phyloP scores from a whole-genome alignment of 805 yeast genomes.

The Starmerella floris region DNA sequence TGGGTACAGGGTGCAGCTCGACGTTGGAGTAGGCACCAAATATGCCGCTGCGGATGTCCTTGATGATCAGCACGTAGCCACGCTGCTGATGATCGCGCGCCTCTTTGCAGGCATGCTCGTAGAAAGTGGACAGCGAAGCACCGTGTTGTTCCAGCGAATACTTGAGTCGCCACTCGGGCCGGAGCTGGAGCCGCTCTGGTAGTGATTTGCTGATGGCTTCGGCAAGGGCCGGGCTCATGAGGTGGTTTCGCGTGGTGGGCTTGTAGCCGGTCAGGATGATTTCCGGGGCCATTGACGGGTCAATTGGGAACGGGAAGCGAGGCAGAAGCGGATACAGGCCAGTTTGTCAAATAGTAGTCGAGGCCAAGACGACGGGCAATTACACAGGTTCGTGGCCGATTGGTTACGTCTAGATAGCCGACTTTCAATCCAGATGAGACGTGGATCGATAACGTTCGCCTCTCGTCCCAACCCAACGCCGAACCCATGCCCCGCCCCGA shows the following conservation, averaged over 20 bases:
- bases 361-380: too few relatives aligned
- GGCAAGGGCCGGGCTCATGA: constrained; percentile 53
- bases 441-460: too few relatives aligned
- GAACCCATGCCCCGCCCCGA: too few relatives aligned
- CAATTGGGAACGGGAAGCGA: not conserved
- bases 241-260: constrained; percentile 40
- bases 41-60: constrained; percentile 46
- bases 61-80: constrained; percentile 65
- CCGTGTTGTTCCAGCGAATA: constrained; percentile 92
- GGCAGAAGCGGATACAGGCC: not conserved
- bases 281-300: constrained; percentile 1
- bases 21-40: constrained; percentile 75
- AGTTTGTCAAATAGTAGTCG: not conserved
- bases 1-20: constrained; percentile 46
- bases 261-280: constrained; percentile 44
- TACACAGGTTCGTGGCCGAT: too few relatives aligned
- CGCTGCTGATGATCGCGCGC: constrained; percentile 27
- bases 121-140: constrained; percentile 68
- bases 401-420: too few relatives aligned
- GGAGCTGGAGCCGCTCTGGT: constrained; percentile 68
- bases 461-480: too few relatives aligned
- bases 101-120: constrained; percentile 40
- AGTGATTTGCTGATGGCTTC: constrained; percentile 58
- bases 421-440: too few relatives aligned
- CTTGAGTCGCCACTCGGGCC: constrained; percentile 59